Conservation (phyloP, 2,329 filamentous ascomycete genomes). For the Phyllosticta paracitricarpa region DNA sequence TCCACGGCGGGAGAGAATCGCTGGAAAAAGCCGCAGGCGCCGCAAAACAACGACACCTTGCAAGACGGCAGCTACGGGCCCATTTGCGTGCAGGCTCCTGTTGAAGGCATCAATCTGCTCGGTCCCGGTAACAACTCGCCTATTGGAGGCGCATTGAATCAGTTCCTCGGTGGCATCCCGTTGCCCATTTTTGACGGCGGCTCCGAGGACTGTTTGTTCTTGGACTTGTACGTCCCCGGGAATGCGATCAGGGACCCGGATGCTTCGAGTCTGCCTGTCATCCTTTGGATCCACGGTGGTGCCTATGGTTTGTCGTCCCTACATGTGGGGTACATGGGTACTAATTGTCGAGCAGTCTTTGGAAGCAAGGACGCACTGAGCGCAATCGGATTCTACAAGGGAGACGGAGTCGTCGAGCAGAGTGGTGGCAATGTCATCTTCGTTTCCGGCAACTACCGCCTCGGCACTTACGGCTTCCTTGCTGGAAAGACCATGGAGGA, state of each 20-base stretch:
- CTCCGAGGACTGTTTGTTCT: slow-evolving; percentile 7
- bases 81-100: slow-evolving; percentile 6
- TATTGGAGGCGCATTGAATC: slow-evolving; percentile 6
- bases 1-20: slow-evolving; percentile 23
- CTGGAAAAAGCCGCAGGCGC: slow-evolving; percentile 11
- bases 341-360: neutral
- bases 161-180: slow-evolving; percentile 2
- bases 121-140: slow-evolving; percentile 8
- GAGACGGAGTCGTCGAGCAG: slow-evolving; percentile 3
- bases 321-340: neutral
- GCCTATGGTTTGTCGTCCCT: neutral
- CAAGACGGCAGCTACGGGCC: slow-evolving; percentile 11
- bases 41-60: slow-evolving; percentile 1
- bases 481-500: slow-evolving; percentile 37
- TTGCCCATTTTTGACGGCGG: slow-evolving; percentile 3
- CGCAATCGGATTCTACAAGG: slow-evolving; percentile 6
- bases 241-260: slow-evolving; percentile 4
- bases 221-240: slow-evolving; percentile 7
- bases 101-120: slow-evolving; percentile 6
- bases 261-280: neutral
- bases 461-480: slow-evolving; percentile 36
- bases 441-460: slow-evolving; percentile 39
- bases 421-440: slow-evolving; percentile 27
- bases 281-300: slow-evolving; percentile 5
- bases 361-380: slow-evolving; percentile 8